Evolutionary conservation across 805 yeast genomes (phyloP), one percentile per base, ranked within the genome.

Genomic region (Metschnikowia rubicola): DNA sequence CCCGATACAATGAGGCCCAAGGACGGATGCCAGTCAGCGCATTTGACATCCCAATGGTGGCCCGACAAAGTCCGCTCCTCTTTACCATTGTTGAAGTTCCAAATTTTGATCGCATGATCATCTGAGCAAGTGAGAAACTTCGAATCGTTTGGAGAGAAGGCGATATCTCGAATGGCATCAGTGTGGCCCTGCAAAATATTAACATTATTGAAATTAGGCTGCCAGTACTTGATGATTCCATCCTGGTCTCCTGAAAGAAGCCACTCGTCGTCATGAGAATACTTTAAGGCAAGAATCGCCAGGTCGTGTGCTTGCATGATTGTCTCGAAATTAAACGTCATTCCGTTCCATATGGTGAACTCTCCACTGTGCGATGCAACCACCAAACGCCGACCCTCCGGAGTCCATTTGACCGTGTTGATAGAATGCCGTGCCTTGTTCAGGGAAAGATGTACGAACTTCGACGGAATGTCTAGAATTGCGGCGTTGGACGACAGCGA

Each of bases 41-140:
- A 82, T 63, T 94, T 94, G 19, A 94, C 97, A 67, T 94, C 99
- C 99, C 99, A 94, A 64, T 95, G 96, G 67, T 94, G 99, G 2
- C 98, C 98, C 21, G 82, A 77, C 45, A 94, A 72, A 0, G 80
- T 74, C 40, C 87, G 70, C 62, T 94, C 99, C 56, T 88, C 94
- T 48, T 78, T 72, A 33, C 94, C 94, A 60, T 86, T 88, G 61
- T 88, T 85, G 68, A 94, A 94, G 67, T 91, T 88, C 97, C 98
- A 94, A 34, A 94, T 84, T 63, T 94, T 95, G 51, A 92, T 71
- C 6, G 85, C 78, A 43, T 89, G 86, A 66, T 94, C 99, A 67
- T 94, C 99, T 15, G 96, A 86, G 55, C 95, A 87, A 1, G 96
- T 87, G n/a, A 90, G 87, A 66, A 91, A 94, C 63, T 90, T 89